Conservation (phyloP, 495 filamentous ascomycete genomes). For the Penicillium manginii region DNA sequence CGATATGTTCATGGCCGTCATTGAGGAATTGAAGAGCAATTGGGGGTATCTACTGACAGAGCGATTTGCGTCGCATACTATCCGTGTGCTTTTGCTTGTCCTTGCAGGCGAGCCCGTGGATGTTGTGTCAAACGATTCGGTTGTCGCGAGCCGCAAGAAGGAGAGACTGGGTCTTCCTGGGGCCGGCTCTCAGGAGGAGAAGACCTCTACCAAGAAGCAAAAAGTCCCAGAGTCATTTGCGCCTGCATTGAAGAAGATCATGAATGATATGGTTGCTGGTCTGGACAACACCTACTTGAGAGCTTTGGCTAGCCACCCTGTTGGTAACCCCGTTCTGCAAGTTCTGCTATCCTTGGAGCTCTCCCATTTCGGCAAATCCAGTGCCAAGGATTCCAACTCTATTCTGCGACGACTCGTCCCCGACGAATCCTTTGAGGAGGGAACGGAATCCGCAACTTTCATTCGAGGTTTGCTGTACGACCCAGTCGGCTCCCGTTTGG, state of each 20-base stretch:
- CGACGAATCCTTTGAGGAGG: slow-evolving; percentile 63
- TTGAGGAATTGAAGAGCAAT: slow-evolving; percentile 82
- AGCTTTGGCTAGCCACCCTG: slow-evolving; percentile 80
- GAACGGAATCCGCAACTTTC: slow-evolving; percentile 65
- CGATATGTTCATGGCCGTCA: slow-evolving; percentile 76
- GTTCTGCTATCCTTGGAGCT: slow-evolving; percentile 85
- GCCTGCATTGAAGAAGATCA: slow-evolving; percentile 75
- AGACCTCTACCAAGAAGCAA: slow-evolving; percentile 40
- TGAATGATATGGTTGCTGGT: slow-evolving; percentile 67
- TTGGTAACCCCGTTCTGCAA: slow-evolving; percentile 88
- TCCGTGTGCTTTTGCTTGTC: slow-evolving; percentile 82
- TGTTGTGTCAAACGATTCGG: slow-evolving; percentile 61
- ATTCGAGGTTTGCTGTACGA: slow-evolving; percentile 88
- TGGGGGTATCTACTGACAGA: slow-evolving; percentile 86
- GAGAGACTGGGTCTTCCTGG: slow-evolving; percentile 66
- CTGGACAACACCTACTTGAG: slow-evolving; percentile 75
- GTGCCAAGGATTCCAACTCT: slow-evolving; percentile 60
- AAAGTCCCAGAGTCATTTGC: slow-evolving; percentile 79
- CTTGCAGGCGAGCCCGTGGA: slow-evolving; percentile 80
- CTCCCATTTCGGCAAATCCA: slow-evolving; percentile 65
- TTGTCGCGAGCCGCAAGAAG: slow-evolving; percentile 87
- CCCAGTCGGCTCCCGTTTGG: slow-evolving; percentile 81
- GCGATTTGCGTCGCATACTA: slow-evolving; percentile 85
- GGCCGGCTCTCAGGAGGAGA: slow-evolving; percentile 41
- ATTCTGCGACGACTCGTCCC: slow-evolving; percentile 65